Evolutionary conservation across 805 yeast genomes (phyloP).

Genomic region (Starmerella kuoi): DNA sequence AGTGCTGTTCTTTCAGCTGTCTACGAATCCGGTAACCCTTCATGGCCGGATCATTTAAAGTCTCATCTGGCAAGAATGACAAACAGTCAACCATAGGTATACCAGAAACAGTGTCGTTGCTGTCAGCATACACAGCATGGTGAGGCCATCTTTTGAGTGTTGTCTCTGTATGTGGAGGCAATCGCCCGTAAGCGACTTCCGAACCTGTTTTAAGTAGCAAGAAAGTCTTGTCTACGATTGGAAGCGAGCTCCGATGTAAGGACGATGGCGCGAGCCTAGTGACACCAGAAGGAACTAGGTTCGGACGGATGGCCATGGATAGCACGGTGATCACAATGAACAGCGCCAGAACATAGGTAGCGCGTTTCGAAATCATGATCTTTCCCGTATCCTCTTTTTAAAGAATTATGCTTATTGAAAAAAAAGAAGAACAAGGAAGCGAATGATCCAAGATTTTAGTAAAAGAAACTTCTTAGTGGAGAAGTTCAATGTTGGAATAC

Average conservation of each 20-base stretch:
- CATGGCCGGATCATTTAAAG: conserved; percentile 18
- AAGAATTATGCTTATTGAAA: too few relatives aligned
- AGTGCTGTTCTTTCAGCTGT: conserved; percentile 21
- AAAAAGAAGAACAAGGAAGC: too few relatives aligned
- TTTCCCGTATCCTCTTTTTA: too few relatives aligned
- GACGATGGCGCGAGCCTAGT: background rate
- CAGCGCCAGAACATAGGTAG: background rate
- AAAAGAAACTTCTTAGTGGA: too few relatives aligned
- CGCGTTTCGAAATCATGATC: background rate
- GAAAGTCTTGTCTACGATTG: conserved; percentile 19
- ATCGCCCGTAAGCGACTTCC: conserved; percentile 28
- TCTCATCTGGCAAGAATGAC: conserved; percentile 20
- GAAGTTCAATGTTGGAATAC: too few relatives aligned
- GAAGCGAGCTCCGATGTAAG: background rate
- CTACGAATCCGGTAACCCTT: conserved; percentile 25
- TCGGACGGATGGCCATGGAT: background rate
- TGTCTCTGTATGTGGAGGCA: conserved; percentile 30
- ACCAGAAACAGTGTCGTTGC: conserved; percentile 27
- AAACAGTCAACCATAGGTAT: conserved; percentile 28
- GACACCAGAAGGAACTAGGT: background rate
- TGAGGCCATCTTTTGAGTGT: conserved; percentile 27
- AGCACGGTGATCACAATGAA: background rate
- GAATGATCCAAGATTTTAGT: too few relatives aligned
- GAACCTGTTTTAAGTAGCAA: conserved; percentile 31
- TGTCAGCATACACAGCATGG: conserved; percentile 30